Base-by-base conservation (phyloP, 2,329 filamentous ascomycete species). In the Beauveria bassiana region DNA sequence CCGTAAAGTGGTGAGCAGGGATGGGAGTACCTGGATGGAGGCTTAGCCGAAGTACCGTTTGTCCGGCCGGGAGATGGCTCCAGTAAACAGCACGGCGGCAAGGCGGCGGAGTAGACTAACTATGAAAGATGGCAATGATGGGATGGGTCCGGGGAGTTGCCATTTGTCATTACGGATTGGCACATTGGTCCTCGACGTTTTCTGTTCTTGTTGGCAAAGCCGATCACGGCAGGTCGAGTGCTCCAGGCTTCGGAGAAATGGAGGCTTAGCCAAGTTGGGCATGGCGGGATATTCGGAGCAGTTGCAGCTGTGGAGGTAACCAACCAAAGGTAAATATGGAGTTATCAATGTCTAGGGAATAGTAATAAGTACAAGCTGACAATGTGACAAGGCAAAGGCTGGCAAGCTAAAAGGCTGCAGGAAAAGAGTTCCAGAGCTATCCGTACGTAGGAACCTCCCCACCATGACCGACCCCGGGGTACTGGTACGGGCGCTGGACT, bases 21-120 rank as follows among this genome's bases (percentile, higher is more conserved):
- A 22, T 59, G 24, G 57, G 38, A 7, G 46, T 59, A 51, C 56
- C 56, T 59, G 12, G 34, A 22, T 59, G 24, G 57, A 43, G 18
- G 31, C 28, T 43, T 16, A 59, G 47, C 57, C 57, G 57, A 59
- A 59, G 57, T 59, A 59, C 57, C 57, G 20, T 59, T 59, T 42
- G 57, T 59, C 57, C 57, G 57, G 57, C 57, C 57, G 47, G 45
- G 31, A 16, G 9, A n/a, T 38, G 34, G 34, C 34, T 38, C 34
- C 34, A 38, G 34, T 38, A 38, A 38, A 38, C 12, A 38, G 34
- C 34, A 38, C 2, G 34, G 34, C 10, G 31, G 14, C 34, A 16
- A 16, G 34, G 34, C 34, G 14, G 34, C 34, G 34, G 14, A 38
- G 34, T 38, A 43, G n/a, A 22, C 31, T 20, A 12, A 22, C 31